Evolutionary conservation across 495 filamentous ascomycete genomes (phyloP), one percentile per base, ranked within the genome.

Genomic region (Jackrogersella multiformis): DNA sequence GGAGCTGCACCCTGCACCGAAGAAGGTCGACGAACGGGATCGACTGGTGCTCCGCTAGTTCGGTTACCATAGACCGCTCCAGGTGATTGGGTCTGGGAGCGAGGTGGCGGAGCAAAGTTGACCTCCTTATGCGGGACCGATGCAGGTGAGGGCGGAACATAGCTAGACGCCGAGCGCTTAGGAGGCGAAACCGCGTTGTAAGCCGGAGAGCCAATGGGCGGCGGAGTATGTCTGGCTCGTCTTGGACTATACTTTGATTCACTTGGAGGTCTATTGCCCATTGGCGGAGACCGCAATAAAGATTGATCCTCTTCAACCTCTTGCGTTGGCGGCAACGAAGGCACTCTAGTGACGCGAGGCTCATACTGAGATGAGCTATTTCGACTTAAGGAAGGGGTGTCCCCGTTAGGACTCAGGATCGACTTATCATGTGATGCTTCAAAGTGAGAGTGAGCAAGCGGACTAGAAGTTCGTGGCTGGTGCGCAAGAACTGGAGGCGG

Each of bases 51-150:
- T 35, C 64, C 46, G 18, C 78, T 72, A 53, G 73, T 71, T 16
- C 84, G 77, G 23, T 81, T 81, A 2, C 85, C 84, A 56, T 84
- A 81, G 38, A 87, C 74, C 6, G 80, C 77, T 30, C 88, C 86
- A 5, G 95, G 94, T 16, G 93, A 97, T 73, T 96, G 92, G 1
- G 94, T 97, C 67, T 92, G 90, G 12, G 94, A 91, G 53, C 93
- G 85, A 48, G 85, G 85, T 7, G 90, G 89, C 15, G 91, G 84
- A 20, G 78, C 79, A 63, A 84, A 75, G 36, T 79, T 77, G 66
- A 54, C 63, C 28, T 76, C 73, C 36, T 77, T 74, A 64, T 72
- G 61, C 62, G 73, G 67, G 57, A 72, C 38, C 59, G 70, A 16
- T 6, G 70, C 21, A 7, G 53, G 67, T 23, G 73, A 70, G 63